Conservation (phyloP, 805 yeast species). For the Blastobotrys peoriensis region DNA sequence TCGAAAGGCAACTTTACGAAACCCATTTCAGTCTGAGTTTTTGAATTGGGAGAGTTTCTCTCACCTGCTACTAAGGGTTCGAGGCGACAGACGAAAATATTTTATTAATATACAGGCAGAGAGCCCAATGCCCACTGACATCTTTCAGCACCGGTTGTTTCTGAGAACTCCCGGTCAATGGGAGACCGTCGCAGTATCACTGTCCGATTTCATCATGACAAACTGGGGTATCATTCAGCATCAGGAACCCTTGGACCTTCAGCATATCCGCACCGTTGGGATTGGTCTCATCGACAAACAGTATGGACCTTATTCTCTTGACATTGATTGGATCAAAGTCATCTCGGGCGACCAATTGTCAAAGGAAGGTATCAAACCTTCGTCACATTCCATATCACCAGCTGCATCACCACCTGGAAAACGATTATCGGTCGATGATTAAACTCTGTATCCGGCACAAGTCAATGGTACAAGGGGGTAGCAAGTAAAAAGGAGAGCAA, state of each 20-base stretch:
- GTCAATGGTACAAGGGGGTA: too few species aligned
- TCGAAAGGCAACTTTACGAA: slow-evolving; percentile 35
- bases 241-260: slow-evolving; percentile 52
- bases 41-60: slow-evolving; percentile 68
- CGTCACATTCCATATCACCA: not conserved
- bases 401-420: slow-evolving; percentile 20
- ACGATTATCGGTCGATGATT: slow-evolving; percentile 21
- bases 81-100: slow-evolving; percentile 67
- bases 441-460: too few species aligned
- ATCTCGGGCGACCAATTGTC: slow-evolving; percentile 24
- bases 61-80: slow-evolving; percentile 62
- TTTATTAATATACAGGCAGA: slow-evolving; percentile 78
- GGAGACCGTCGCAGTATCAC: slow-evolving; percentile 77
- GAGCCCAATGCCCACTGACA: slow-evolving; percentile 67
- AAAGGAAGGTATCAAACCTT: not conserved
- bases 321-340: slow-evolving; percentile 68
- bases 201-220: slow-evolving; percentile 74
- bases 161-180: slow-evolving; percentile 66
- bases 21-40: slow-evolving; percentile 39
- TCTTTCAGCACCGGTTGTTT: slow-evolving; percentile 77
- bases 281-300: slow-evolving; percentile 71
- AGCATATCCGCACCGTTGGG: slow-evolving; percentile 66
- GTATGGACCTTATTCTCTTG: slow-evolving; percentile 67
- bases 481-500: not conserved
- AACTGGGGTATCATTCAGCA: slow-evolving; percentile 69